phyloP scores from a whole-genome alignment of 164 flowering plant genomes.

The Nelumbo lutea region DNA sequence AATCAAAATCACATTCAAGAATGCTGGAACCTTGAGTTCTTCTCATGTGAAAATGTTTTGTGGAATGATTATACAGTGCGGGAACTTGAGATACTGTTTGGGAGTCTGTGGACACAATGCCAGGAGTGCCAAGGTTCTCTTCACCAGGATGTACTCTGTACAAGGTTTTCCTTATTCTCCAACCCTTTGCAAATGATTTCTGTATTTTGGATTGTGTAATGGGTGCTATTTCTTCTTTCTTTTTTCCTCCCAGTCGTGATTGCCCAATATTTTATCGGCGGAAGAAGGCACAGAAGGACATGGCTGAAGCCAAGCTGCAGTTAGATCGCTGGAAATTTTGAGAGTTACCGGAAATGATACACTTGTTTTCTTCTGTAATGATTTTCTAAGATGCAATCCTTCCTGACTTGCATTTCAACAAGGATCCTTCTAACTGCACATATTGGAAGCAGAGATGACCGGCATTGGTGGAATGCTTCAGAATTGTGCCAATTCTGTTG shows the following conservation, averaged over 20 bases:
- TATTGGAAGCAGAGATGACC: background rate
- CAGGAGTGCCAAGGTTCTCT: constrained; percentile 99
- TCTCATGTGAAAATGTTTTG: background rate
- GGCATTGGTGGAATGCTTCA: background rate
- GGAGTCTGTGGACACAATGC: constrained; percentile 98
- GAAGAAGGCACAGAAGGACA: constrained; percentile 96
- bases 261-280: constrained; percentile 98
- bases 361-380: background rate
- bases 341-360: background rate
- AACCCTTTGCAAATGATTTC: background rate
- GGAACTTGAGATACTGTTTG: constrained; percentile 80
- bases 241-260: constrained; percentile 65
- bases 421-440: background rate
- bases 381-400: background rate
- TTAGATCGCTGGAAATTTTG: constrained; percentile 86
- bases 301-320: constrained; percentile 87
- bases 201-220: background rate
- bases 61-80: constrained; percentile 46
- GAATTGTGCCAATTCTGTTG: background rate
- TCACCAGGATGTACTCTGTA: constrained; percentile 97
- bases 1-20: background rate
- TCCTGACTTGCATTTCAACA: background rate
- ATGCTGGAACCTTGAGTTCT: background rate
- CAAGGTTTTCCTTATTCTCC: constrained; percentile 52
- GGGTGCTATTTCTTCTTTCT: background rate